Conservation (phyloP, 2,329 filamentous ascomycete species). For the Lachnellula arida region DNA sequence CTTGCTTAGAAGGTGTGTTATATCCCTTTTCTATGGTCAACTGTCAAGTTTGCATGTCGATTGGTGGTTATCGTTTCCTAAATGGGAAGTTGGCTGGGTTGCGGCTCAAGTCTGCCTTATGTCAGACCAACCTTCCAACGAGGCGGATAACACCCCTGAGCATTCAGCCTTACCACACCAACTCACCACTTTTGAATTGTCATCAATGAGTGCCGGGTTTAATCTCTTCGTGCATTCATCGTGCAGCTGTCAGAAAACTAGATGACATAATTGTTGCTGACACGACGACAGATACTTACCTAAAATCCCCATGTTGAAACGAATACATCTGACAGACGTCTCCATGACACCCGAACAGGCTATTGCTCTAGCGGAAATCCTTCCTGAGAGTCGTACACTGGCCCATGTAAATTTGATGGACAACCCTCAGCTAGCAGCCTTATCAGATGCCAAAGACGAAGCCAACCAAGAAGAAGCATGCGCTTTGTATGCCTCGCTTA, state of each 20-base stretch:
- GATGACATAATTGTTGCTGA: constrained; percentile 15
- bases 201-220: neutral
- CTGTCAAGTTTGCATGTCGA: neutral
- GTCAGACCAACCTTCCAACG: neutral
- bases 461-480: constrained; percentile 87
- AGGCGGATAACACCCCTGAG: neutral
- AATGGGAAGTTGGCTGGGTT: constrained; percentile 4
- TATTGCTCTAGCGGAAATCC: constrained; percentile 83
- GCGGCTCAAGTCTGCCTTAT: constrained; percentile 18
- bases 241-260: neutral
- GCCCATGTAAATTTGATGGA: constrained; percentile 85
- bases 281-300: constrained; percentile 61
- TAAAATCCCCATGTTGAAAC: constrained; percentile 69
- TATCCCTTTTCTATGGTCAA: constrained; percentile 3
- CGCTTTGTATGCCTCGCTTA: constrained; percentile 84
- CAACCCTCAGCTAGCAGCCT: constrained; percentile 65
- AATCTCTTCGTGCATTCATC: neutral
- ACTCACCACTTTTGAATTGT: neutral
- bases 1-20: constrained; percentile 64
- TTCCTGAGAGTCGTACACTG: constrained; percentile 76
- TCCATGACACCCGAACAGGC: constrained; percentile 80
- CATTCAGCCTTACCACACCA: neutral
- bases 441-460: constrained; percentile 73
- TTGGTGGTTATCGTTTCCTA: neutral
- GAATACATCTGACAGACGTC: constrained; percentile 82